These are phyloP conservation scores for Peniophora sp. DNA, from an alignment of 1,284 basidiomycete species.

Conservation along the genomic window DNA sequence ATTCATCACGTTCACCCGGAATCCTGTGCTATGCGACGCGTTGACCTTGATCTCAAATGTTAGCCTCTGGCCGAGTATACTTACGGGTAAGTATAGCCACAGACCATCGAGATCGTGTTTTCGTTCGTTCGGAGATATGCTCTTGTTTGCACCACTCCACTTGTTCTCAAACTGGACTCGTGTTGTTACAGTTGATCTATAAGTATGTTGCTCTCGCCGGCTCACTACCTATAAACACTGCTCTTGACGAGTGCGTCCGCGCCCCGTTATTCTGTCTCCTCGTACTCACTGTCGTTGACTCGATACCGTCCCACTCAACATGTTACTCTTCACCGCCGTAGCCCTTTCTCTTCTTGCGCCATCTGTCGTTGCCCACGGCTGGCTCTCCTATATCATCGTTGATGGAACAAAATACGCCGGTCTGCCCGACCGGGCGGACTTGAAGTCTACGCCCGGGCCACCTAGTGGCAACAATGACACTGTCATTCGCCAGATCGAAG, in stretches of 20 bases:
- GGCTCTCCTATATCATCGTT: constrained; percentile 41
- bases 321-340: constrained; percentile 4
- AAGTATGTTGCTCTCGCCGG: no score
- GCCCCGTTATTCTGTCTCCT: background rate
- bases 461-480: constrained; percentile 28
- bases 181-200: no score
- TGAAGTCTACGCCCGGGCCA: constrained; percentile 24
- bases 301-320: background rate
- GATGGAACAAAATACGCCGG: constrained; percentile 49
- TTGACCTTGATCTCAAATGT: no score
- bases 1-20: no score
- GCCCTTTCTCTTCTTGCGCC: constrained; percentile 16
- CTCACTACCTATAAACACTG: background rate
- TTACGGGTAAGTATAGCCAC: no score
- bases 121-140: no score
- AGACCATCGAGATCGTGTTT: no score
- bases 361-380: constrained; percentile 50
- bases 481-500: constrained; percentile 53
- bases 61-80: no score
- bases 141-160: no score
- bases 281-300: background rate
- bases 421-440: background rate
- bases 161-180: no score
- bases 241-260: background rate
- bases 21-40: no score